Percentiles rank a stretch among this genome's conserved stretches.
These are phyloP conservation scores for Colletotrichum melonis DNA, from an alignment of 2,329 filamentous ascomycete species.

Conservation along the genomic window DNA sequence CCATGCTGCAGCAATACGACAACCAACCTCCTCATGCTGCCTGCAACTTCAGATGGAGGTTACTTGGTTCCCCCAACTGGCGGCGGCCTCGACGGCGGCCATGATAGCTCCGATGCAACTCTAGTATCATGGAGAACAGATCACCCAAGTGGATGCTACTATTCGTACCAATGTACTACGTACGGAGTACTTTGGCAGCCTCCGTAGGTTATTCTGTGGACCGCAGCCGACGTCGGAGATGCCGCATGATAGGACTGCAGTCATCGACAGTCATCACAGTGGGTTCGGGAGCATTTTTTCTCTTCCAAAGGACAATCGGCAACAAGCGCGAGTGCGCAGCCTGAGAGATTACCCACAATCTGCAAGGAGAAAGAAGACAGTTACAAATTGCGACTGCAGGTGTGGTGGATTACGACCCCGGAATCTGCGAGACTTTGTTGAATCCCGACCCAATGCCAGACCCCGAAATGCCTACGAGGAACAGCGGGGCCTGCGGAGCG, in stretches of 20 bases:
- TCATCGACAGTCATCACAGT: constrained; percentile 10
- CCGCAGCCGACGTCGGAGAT: constrained; percentile 27
- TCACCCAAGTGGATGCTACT: constrained; percentile 1
- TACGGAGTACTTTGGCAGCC: background rate
- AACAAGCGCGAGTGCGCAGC: background rate
- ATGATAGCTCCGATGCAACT: background rate
- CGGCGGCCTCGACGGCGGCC: background rate
- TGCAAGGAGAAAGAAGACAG: background rate
- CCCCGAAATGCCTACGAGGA: constrained; percentile 20
- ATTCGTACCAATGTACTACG: no score
- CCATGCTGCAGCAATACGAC: background rate
- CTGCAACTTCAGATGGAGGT: background rate
- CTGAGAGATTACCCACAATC: constrained; percentile 7
- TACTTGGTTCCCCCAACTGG: background rate
- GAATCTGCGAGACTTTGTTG: constrained; percentile 29
- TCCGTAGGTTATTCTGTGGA: constrained; percentile 30
- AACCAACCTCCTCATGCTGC: background rate
- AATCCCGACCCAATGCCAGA: constrained; percentile 21
- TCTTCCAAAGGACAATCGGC: background rate
- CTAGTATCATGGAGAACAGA: background rate
- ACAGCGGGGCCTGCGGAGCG: constrained; percentile 16
- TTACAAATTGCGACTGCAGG: constrained; percentile 28
- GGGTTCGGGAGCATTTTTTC: constrained; percentile 6
- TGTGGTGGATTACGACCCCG: constrained; percentile 21
- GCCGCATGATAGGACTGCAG: background rate